A percentile compares a stretch with the other conserved stretches of the same genome.
Evolutionary conservation across 768 basidiomycete genomes (phyloP).

Genomic region (Dentipellis sp.): DNA sequence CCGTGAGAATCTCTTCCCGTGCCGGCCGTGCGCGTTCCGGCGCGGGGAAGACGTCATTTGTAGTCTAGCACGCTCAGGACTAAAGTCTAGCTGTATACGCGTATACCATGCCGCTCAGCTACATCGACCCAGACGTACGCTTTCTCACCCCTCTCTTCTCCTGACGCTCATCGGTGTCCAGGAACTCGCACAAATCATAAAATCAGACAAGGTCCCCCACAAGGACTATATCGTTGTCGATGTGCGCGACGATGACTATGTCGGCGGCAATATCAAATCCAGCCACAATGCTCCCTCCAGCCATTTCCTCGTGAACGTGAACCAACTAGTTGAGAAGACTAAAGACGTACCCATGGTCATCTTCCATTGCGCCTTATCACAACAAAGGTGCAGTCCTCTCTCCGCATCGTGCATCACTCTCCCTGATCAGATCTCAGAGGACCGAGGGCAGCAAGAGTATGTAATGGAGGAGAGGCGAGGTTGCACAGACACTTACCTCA

Average conservation of each 20-base stretch:
- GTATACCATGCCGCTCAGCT: background rate
- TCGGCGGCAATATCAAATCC: constrained; percentile 70
- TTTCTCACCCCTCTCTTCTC: background rate
- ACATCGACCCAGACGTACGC: background rate
- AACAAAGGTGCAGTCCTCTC: constrained; percentile 49
- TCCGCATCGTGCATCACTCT: background rate
- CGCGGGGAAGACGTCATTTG: no score
- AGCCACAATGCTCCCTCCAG: constrained; percentile 53
- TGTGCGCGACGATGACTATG: constrained; percentile 77
- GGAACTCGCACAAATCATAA: constrained; percentile 66
- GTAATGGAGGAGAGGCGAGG: constrained; percentile 10
- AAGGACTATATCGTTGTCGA: constrained; percentile 74
- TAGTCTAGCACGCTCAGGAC: no score
- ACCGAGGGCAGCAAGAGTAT: constrained; percentile 68
- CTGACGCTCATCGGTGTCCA: constrained; percentile 18
- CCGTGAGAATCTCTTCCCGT: background rate
- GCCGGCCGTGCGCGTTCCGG: no score
- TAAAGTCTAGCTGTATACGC: no score
- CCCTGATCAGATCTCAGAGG: constrained; percentile 36
- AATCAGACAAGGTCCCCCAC: constrained; percentile 45
- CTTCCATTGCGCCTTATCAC: constrained; percentile 75
- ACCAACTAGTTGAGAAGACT: constrained; percentile 47
- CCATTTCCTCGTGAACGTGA: constrained; percentile 47
- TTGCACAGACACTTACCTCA: constrained; percentile 1
- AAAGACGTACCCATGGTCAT: constrained; percentile 55